Conservation (phyloP, 1,284 basidiomycete genomes). For the Phellopilus nigrolimitatus region DNA sequence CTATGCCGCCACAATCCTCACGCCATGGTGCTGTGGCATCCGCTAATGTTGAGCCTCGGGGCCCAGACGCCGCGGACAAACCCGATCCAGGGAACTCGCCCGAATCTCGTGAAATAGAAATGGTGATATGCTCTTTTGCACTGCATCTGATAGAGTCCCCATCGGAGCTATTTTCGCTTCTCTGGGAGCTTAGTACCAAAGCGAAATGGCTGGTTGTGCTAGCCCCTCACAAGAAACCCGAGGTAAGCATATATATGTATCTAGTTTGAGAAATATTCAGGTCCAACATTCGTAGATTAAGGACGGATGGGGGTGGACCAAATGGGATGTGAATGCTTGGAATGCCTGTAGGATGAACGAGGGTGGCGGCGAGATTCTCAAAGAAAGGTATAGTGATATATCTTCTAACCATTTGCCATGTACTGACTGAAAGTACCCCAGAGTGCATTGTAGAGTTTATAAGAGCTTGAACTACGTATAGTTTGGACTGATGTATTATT, state of each 20-base stretch:
- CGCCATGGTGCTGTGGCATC: neutral
- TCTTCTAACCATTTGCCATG: neutral
- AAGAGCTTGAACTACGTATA: constrained; percentile 28
- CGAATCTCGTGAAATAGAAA: constrained; percentile 37
- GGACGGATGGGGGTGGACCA: constrained; percentile 67
- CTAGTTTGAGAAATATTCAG: neutral
- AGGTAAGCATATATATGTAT: constrained; percentile 37
- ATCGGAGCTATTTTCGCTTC: constrained; percentile 58
- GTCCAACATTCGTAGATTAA: constrained; percentile 47
- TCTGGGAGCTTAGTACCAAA: constrained; percentile 60
- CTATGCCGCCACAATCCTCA: constrained; percentile 32
- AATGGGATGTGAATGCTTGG: constrained; percentile 64
- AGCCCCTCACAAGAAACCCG: constrained; percentile 73
- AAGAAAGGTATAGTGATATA: constrained; percentile 48
- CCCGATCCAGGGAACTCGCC: neutral
- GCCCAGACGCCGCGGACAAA: too few relatives aligned
- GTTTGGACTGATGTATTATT: too few relatives aligned
- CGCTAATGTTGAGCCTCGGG: too few relatives aligned
- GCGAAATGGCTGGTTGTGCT: constrained; percentile 60
- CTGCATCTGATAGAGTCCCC: constrained; percentile 60
- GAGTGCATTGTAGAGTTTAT: constrained; percentile 47
- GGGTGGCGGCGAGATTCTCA: constrained; percentile 43
- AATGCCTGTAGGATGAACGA: constrained; percentile 37
- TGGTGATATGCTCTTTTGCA: constrained; percentile 69
- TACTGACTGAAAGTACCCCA: constrained; percentile 22